Base-by-base conservation (phyloP, 345 rosid species). In the Salix viminalis region DNA sequence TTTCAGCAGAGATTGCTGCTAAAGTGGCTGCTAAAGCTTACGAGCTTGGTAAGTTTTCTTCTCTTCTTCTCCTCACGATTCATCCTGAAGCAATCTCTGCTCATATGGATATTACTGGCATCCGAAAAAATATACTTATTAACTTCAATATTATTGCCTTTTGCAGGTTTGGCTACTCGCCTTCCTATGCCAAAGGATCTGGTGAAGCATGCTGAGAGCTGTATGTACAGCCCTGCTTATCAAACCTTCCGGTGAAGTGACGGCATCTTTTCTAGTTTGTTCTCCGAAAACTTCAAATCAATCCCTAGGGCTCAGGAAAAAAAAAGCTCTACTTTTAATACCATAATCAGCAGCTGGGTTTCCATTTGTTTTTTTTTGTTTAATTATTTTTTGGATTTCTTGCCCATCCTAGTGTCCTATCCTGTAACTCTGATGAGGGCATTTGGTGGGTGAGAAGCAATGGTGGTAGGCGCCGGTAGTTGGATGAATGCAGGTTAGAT, bases 1-100 rank as follows among this genome's bases (percentile, higher is more conserved):
- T 95, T 70, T 95, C 99, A 5, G 99, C 99, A 41, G 84, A 86
- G 23, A 95, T 95, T 70, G 99, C 99, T 12, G 99, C 99, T 21
- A 77, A 71, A 16, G 99, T 95, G 70, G 97, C 98, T 42, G 88
- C 94, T 52, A 95, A 93, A 77, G 94, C 98, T 52, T 93, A 93
- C 46, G 99, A 95, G 83, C 98, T 93, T 3, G 98, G 99, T 93
- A 65, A 88, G 91, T 56, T 10, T 44, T 37, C 36, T 12, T 14
- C 42, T 41, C 19, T 34, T 1, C 2, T 39, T 1, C 2, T 30
- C 32, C 48, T 54, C 7, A 32, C 15, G 41, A 6, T 24, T 37
- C 46, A 39, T 18, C 42, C 37, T 15, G 28, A 15, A 21, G 14
- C 1, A 37, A 54, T 46, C 8, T 21, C 8, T 21, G 62, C 67